Evolutionary conservation across 1,139 yeast genomes (phyloP).

Genomic region (Nematodospora anomalae): DNA sequence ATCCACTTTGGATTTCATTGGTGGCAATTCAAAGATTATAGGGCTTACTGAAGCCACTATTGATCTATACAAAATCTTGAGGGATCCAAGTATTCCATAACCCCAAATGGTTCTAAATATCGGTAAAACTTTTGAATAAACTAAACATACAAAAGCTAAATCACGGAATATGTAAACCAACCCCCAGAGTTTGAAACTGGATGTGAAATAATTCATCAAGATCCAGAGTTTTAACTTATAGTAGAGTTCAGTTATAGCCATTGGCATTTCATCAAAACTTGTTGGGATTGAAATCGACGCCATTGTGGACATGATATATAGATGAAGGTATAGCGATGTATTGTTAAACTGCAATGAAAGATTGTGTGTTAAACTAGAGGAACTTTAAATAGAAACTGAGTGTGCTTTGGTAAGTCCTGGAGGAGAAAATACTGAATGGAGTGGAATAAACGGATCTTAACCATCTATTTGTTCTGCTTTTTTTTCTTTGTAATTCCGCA

Average conservation of each 20-base stretch:
- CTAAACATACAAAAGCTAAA: slow-evolving; percentile 21
- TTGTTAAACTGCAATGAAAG: too few species aligned
- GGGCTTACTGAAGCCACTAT: slow-evolving; percentile 22
- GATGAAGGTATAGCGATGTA: too few species aligned
- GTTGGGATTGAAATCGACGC: not conserved
- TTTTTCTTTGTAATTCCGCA: too few species aligned
- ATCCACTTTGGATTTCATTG: slow-evolving; percentile 56
- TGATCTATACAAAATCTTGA: slow-evolving; percentile 14
- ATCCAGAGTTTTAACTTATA: slow-evolving; percentile 4
- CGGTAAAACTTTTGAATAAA: slow-evolving; percentile 16
- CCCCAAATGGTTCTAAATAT: slow-evolving; percentile 26
- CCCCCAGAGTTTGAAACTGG: slow-evolving; percentile 15
- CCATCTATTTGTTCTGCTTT: too few species aligned
- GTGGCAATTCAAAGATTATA: slow-evolving; percentile 51
- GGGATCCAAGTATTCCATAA: slow-evolving; percentile 38
- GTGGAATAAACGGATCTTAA: too few species aligned
- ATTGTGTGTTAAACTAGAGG: too few species aligned
- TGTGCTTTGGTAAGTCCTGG: too few species aligned
- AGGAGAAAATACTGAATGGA: too few species aligned
- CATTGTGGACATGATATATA: not conserved
- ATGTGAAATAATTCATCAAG: slow-evolving; percentile 6
- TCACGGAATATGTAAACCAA: slow-evolving; percentile 25
- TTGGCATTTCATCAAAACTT: not conserved
- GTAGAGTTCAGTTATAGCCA: not conserved
- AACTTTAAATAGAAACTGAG: too few species aligned